A percentile compares a stretch with the other conserved stretches of the same genome.
Evolutionary conservation across 371 early-diverging fungal genomes (phyloP).

Genomic region (Rhizopus sp.): DNA sequence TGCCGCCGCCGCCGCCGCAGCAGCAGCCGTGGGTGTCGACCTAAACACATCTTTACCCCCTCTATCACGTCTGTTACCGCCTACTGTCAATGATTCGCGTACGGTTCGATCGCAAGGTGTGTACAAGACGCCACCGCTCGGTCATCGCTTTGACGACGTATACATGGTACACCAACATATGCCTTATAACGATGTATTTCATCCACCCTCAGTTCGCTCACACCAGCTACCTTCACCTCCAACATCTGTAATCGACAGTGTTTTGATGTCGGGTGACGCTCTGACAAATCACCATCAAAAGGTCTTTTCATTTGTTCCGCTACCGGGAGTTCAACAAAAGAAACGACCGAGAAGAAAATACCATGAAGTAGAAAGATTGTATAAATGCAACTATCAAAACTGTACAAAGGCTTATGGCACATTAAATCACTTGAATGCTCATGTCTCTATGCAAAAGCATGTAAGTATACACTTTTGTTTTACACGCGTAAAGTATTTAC

Average conservation of each 20-base stretch:
- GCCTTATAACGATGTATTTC: not conserved
- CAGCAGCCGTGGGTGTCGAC: constrained; percentile 26
- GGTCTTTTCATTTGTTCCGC: constrained; percentile 64
- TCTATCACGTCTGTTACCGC: constrained; percentile 43
- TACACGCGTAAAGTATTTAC: not conserved
- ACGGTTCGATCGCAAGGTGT: not conserved
- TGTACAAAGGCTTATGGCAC: constrained; percentile 75
- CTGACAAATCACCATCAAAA: constrained; percentile 31
- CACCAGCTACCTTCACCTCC: constrained; percentile 33
- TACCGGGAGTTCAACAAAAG: constrained; percentile 64
- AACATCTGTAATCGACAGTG: constrained; percentile 27
- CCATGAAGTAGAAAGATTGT: constrained; percentile 73
- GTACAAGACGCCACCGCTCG: not conserved
- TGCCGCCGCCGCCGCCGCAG: constrained; percentile 31
- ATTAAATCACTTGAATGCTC: constrained; percentile 73
- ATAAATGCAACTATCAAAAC: constrained; percentile 62
- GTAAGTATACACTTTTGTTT: constrained; percentile 32
- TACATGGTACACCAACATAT: not conserved
- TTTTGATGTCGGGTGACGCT: constrained; percentile 4
- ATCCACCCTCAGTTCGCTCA: not conserved
- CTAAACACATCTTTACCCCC: constrained; percentile 44
- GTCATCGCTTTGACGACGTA: not conserved
- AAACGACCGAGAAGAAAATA: constrained; percentile 71
- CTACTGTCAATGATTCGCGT: not conserved
- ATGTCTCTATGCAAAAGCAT: constrained; percentile 74